Conservation (phyloP, 2,329 filamentous ascomycete species). For the Xylaria sp. region DNA sequence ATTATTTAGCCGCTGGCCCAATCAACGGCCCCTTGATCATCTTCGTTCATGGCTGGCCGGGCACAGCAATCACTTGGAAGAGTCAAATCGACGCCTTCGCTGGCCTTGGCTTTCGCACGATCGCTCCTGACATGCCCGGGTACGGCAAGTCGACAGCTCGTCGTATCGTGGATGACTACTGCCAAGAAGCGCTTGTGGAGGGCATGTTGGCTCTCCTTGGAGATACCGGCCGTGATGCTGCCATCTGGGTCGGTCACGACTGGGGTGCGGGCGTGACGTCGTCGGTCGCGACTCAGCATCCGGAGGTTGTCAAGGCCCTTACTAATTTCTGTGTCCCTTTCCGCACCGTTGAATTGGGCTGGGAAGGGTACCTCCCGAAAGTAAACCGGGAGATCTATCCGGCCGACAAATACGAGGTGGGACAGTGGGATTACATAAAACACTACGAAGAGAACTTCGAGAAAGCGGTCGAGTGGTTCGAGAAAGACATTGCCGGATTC, state of each 20-base stretch:
- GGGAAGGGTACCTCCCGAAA: conserved; percentile 49
- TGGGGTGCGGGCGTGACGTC: conserved; percentile 51
- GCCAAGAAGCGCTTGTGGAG: conserved; percentile 47
- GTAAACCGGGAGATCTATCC: conserved; percentile 59
- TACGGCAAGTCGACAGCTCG: conserved; percentile 52
- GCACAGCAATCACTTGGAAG: conserved; percentile 49
- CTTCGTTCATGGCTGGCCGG: conserved; percentile 53
- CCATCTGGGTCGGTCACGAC: conserved; percentile 61
- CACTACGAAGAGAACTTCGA: conserved; percentile 46
- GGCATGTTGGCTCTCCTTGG: conserved; percentile 51
- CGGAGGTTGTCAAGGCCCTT: conserved; percentile 43
- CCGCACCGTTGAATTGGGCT: conserved; percentile 53
- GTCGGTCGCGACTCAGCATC: conserved; percentile 46
- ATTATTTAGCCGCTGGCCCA: conserved; percentile 48
- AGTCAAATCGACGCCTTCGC: conserved; percentile 46
- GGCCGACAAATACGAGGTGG: conserved; percentile 52
- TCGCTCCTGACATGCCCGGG: conserved; percentile 51
- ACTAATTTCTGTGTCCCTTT: conserved; percentile 54
- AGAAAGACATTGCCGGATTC: conserved; percentile 34
- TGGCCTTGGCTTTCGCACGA: conserved; percentile 47
- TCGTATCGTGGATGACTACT: conserved; percentile 45
- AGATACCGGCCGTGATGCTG: conserved; percentile 48
- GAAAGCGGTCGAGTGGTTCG: conserved; percentile 34
- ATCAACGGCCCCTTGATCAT: conserved; percentile 45
- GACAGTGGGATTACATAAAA: conserved; percentile 49